A percentile compares a stretch with the other conserved stretches of the same genome.
These are phyloP conservation scores for Coemansia sp. DNA, from an alignment of 192 early-diverging fungal genomes.

Conservation along the genomic window DNA sequence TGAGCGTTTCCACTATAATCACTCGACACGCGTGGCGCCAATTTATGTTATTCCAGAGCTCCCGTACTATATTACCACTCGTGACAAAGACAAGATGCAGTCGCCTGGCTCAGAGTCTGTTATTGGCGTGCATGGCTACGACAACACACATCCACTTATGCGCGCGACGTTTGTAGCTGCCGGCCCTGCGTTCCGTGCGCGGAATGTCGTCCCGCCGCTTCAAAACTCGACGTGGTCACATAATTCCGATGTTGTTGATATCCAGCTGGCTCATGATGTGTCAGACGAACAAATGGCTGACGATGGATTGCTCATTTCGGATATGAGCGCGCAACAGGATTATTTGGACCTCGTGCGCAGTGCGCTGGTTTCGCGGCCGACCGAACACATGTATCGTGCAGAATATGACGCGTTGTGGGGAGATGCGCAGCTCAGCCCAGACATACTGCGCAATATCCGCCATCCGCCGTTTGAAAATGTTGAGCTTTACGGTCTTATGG, in stretches of 20 bases:
- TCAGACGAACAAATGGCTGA: conserved; percentile 9
- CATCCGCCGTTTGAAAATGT: conserved; percentile 66
- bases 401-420: conserved; percentile 45
- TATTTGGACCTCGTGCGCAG: conserved; percentile 39
- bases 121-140: conserved; percentile 83
- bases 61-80: conserved; percentile 61
- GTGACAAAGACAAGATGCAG: conserved; percentile 11
- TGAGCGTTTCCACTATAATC: conserved; percentile 66
- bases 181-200: conserved; percentile 64
- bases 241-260: background rate
- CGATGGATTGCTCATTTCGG: conserved; percentile 32
- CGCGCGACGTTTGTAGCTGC: conserved; percentile 79
- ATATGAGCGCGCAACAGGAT: conserved; percentile 45
- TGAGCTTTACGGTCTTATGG: conserved; percentile 71
- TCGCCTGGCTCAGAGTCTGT: conserved; percentile 22
- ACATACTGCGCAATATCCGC: conserved; percentile 24
- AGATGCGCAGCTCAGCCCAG: conserved; percentile 16
- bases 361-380: conserved; percentile 19
- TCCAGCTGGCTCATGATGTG: conserved; percentile 2
- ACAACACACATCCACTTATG: conserved; percentile 74
- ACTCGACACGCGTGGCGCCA: conserved; percentile 69
- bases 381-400: conserved; percentile 11
- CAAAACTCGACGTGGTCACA: conserved; percentile 7
- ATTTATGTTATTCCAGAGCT: conserved; percentile 69
- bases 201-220: background rate